These are phyloP conservation scores for Syzygium aqueum DNA, from an alignment of 345 rosid species.

Conservation along the genomic window DNA sequence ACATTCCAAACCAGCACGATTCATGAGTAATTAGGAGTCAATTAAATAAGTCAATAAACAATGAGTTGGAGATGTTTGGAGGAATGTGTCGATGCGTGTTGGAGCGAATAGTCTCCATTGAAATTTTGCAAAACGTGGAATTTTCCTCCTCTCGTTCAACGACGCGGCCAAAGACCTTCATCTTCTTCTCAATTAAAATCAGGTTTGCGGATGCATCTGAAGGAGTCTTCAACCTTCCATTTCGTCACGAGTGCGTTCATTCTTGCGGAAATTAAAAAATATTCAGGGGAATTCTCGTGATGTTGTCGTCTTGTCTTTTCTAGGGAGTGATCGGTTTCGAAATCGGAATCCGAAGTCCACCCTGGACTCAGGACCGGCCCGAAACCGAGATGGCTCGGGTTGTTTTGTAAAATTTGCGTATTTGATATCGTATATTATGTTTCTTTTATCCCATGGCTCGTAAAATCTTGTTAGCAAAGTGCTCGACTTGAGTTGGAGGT, in stretches of 20 bases:
- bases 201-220: background rate
- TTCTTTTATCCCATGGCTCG: background rate
- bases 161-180: background rate
- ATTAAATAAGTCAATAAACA: background rate
- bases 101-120: background rate
- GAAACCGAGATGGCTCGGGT: background rate
- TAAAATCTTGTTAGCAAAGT: background rate
- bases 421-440: background rate
- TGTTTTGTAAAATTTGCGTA: accelerated
- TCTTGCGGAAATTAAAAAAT: too few relatives aligned
- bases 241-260: background rate
- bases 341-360: background rate
- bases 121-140: background rate
- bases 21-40: background rate
- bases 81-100: background rate
- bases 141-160: background rate
- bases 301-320: too few relatives aligned
- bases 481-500: background rate
- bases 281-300: background rate
- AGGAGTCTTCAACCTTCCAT: background rate
- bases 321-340: accelerated
- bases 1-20: too few relatives aligned
- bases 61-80: background rate
- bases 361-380: accelerated
- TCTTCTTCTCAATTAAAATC: background rate